Evolutionary conservation across 2,329 filamentous ascomycete species (phyloP), one percentile per base, ranked within the genome.

Genomic region (Colletotrichum eremochloae): DNA sequence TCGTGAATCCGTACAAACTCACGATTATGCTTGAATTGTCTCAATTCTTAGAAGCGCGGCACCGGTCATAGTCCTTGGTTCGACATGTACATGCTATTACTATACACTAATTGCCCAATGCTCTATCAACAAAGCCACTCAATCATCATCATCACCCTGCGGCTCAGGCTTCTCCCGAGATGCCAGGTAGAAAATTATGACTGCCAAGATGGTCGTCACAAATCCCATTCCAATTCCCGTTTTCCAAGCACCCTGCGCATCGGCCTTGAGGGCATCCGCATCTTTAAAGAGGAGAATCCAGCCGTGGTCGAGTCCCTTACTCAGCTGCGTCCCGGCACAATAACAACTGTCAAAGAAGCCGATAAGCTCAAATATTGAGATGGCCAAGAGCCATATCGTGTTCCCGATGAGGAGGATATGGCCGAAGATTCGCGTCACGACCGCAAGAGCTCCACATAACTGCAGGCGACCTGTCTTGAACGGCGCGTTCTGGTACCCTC

Each of bases 291-390:
- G 42, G 24, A 75, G 56, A 6, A 75, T 50, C 72, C 72, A 76
- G 20, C 75, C 75, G 15, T 42, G 31, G 3, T 52, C 20, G 24
- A 58, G 33, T 5, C 74, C 71, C 42, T 63, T 73, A 20, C 64
- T 72, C 3, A 75, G n/a, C 31, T 63, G 53, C 11, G 50, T 63
- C 55, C 65, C 71, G 38, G 76, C 71, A 62, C 69, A 76, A 68
- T 73, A 76, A 68, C 75, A 76, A 40, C 75, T 75, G 61, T 75
- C 74, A 50, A 76, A 76, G 53, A 76, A 76, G 15, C 75, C 75
- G 18, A 74, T 72, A 7, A 76, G 74, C 66, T 76, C 75, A 40
- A 68, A 74, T 33, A 76, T 33, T 1, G 75, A 74, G 29, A 71
- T 72, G n/a, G 74, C 48, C 18, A 76, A 36, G 29, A 76, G 68